Evolutionary conservation across 2,329 filamentous ascomycete genomes (phyloP), one percentile per base, ranked within the genome.

Genomic region (Aspergillus thermomutatus): DNA sequence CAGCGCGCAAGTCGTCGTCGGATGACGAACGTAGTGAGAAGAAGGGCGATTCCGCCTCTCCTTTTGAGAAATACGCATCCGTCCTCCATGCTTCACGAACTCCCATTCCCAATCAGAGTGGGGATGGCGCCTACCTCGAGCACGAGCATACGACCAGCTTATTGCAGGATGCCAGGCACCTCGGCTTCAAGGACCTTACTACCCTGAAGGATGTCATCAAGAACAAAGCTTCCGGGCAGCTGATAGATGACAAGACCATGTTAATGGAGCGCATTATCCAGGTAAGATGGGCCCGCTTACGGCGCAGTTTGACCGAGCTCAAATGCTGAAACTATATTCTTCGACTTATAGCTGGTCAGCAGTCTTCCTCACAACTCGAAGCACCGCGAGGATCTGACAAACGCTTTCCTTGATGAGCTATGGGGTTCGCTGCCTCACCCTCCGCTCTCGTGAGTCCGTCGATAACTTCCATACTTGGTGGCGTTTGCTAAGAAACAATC

Each of bases 361-460:
- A 82, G 82, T 31, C 77, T 91, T 34, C 87, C 87, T 0, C 74
- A 81, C 50, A 77, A 82, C 54, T 91, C 88, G 1, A 83, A 82
- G 64, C 79, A 82, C 26, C 80, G 88, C 9, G 77, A 81, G 45
- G 75, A 85, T 52, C 76, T 92, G 49, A 91, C 88, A 8, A 86
- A 88, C 64, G 72, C 75, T 48, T 88, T 92, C 65, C 80, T 92
- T 51, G 81, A 84, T 52, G 80, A 87, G 71, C 80, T 92, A 0
- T 92, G 88, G 88, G 79, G 85, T 64, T 84, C 83, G 0, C 76
- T 92, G 8, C 87, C 89, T 19, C 89, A 92, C 61, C 89, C 89
- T 0, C 87, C 89, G 0, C 75, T 87, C 62, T 80, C 87, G 46
- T 89, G 85, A 70, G 71, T 60, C 21, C 3, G 10, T 11, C 5